Evolutionary conservation across 1,284 basidiomycete species (phyloP).

Genomic region (Microbotryum saponariae): DNA sequence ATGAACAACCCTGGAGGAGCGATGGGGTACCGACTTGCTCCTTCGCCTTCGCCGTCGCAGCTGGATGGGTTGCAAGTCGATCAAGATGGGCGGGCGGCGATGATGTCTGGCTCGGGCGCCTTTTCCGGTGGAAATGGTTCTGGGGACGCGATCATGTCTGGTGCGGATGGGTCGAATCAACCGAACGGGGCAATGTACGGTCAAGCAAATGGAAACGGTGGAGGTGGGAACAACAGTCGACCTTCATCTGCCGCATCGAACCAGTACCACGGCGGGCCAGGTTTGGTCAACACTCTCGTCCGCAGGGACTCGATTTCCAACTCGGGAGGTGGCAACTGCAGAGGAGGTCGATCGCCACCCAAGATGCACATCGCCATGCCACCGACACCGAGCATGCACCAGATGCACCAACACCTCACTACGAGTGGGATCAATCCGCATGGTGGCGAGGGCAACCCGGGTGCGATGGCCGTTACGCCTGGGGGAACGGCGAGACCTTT

Average conservation of each 20-base stretch:
- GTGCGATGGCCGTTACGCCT: background rate
- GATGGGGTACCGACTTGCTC: slow-evolving; percentile 14
- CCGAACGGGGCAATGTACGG: slow-evolving; percentile 3
- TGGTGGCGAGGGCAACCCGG: background rate
- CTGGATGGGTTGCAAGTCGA: background rate
- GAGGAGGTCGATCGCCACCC: background rate
- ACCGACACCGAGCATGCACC: background rate
- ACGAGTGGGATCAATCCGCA: background rate
- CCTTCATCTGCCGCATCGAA: slow-evolving; percentile 23
- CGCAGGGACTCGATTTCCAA: background rate
- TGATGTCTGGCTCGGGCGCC: slow-evolving; percentile 1
- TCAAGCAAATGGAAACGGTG: background rate
- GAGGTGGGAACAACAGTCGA: slow-evolving; percentile 12
- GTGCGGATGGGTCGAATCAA: background rate
- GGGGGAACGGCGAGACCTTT: slow-evolving; percentile 1
- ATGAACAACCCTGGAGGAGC: background rate
- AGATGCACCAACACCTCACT: background rate
- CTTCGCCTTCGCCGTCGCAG: slow-evolving; percentile 16
- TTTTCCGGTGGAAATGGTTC: background rate
- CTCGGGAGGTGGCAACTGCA: background rate
- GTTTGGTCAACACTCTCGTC: background rate
- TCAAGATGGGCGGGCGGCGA: slow-evolving; percentile 11
- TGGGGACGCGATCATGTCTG: background rate
- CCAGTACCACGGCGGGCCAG: slow-evolving; percentile 2
- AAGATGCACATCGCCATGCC: background rate